Base-by-base conservation (phyloP, 2,329 filamentous ascomycete genomes). In the Trichoderma sp. region DNA sequence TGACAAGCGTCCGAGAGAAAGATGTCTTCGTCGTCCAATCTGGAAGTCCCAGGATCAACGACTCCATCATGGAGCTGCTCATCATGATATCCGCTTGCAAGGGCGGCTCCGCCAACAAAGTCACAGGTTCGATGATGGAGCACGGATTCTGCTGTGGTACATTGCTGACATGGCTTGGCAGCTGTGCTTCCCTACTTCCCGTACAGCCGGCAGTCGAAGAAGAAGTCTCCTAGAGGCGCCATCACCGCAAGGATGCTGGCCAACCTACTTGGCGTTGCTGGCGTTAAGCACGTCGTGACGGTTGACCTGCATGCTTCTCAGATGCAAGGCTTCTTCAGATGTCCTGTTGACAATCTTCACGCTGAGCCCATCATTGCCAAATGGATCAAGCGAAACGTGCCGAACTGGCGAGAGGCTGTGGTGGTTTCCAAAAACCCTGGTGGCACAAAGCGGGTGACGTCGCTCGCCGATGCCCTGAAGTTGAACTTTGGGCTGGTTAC, bases 21-120 rank as follows among this genome's bases (percentile, higher is more conserved):
- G 95, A 99, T 86, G 95, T 99, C 76, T 99, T 98, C 81, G 95
- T 99, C 78, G 91, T 99, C 70, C 96, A 99, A 84, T 98, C 95
- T 71, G 96, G 96, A 73, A 97, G 96, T 82, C 87, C 89, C 78
- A 93, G 91, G 82, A 97, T 97, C 86, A 99, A 99, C 80, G 96
- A 99, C 83, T 96, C 93, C 77, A 94, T 99, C 78, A 97, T 99
- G 94, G 96, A 99, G 85, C 87, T 99, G 78, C 87, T 99, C 78
- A 98, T 99, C 81, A 97, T 99, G 93, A 97, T 98, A 76, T 96
- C 93, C 73, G 96, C 96, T 74, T 99, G 96, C 87, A 98, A 97
- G 82, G 94, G 96, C 77, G 96, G 95, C 73, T 98, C 96, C 66
- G 93, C 96, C 71, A 97, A 94, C 84, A 97, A 96, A 76, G 92